These are phyloP conservation scores for Taiozyma onychis DNA, from an alignment of 1,139 yeast genomes.

Conservation along the genomic window DNA sequence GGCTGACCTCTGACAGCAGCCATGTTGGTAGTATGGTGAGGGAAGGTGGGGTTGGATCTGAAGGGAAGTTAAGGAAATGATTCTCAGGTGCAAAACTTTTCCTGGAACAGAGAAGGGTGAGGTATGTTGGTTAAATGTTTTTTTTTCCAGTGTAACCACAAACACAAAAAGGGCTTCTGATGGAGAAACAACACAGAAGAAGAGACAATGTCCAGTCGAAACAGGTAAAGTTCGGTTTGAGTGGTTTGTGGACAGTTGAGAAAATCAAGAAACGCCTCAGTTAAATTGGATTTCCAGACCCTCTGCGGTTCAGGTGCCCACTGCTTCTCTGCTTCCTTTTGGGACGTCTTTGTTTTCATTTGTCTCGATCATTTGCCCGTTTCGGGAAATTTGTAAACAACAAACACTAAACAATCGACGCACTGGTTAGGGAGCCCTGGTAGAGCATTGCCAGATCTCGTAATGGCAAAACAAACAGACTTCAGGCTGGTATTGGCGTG, in stretches of 20 bases:
- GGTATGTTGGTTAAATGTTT: not conserved
- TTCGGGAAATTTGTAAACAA: not conserved
- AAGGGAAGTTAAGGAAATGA: not conserved
- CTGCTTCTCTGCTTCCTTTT: not conserved
- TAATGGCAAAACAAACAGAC: not conserved
- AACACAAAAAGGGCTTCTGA: not conserved
- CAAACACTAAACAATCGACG: not conserved
- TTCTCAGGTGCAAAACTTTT: not conserved
- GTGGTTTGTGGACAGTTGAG: not conserved
- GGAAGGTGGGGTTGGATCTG: not conserved
- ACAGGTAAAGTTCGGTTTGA: not conserved
- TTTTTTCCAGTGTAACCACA: constrained; percentile 5
- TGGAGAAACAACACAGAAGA: constrained; percentile 1
- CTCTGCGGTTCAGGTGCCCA: not conserved
- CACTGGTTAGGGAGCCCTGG: not conserved
- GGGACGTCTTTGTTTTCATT: constrained; percentile 12
- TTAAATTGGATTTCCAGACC: constrained; percentile 1
- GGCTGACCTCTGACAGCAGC: constrained; percentile 27
- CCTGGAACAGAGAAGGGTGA: not conserved
- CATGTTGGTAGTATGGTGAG: constrained; percentile 12
- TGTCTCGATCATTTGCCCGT: constrained; percentile 4
- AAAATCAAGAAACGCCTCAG: constrained; percentile 3
- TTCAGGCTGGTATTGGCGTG: not conserved
- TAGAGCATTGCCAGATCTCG: not conserved
- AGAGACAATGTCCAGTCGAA: not conserved